Evolutionary conservation across 352 stramenopile genomes (phyloP), one percentile per base, ranked within the genome.

Genomic region (Globisporangium mamillatum): DNA sequence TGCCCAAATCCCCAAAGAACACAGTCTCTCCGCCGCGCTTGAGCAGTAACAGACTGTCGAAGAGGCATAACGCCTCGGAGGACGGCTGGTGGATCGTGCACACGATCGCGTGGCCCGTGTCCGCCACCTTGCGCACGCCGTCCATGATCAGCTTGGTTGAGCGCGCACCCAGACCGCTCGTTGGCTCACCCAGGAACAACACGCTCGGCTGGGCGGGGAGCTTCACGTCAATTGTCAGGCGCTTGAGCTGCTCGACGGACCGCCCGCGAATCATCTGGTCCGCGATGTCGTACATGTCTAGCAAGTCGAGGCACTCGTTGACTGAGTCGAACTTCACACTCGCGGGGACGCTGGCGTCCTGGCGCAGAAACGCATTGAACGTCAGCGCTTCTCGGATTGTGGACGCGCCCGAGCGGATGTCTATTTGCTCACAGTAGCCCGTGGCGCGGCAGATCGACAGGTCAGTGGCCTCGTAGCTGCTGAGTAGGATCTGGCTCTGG

Each of bases 21-120:
- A 79, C 65, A 0, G 64, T 73, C 48, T 74, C 57, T 1, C 79
- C 78, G 8, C 74, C 79, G 14, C 69, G 70, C 56, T 86, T 76
- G 27, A 97, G 70, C 6, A 97, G 65, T 50, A 95, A 77, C 10
- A 95, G 44, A 38, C 83, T 77, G 74, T 97, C 87, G 67, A 96
- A 94, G 14, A 84, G 81, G 14, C 78, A 79, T 29, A 97, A 95
- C 0, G 96, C 81, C 53, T 97, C 84, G 0, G 80, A 86, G 9
- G 78, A 86, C 16, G 92, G 92, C 73, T 98, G 92, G 69, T 98
- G 92, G 75, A 97, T 97, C 27, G 89, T 97, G 59, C 92, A 95
- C 12, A 97, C 73, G 20, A 98, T 78, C 8, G 82, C 93, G 5
- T 78, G 70, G 2, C 91, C 89, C 18, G 78, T 79, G 58, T 79